Evolutionary conservation across 805 yeast genomes (phyloP).

Genomic region (Hanseniaspora guilliermondii): DNA sequence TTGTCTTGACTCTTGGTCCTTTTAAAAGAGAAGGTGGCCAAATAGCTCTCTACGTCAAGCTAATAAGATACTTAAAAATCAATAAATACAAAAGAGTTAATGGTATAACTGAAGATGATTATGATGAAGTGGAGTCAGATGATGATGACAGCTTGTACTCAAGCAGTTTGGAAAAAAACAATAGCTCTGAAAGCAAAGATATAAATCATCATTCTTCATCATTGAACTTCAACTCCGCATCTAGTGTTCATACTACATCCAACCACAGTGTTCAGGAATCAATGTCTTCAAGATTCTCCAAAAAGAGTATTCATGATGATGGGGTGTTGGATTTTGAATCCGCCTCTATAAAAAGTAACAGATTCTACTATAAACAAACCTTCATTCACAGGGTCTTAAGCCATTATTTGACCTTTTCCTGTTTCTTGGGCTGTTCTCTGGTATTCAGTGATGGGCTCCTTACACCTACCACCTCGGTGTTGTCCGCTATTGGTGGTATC

Average conservation of each 20-base stretch:
- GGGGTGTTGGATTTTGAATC: neutral
- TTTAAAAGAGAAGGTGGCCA: constrained; percentile 55
- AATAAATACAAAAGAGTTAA: constrained; percentile 34
- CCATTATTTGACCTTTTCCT: constrained; percentile 21
- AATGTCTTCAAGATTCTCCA: constrained; percentile 3
- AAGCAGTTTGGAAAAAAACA: neutral
- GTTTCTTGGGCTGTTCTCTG: constrained; percentile 45
- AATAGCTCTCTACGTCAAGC: constrained; percentile 49
- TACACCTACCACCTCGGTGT: constrained; percentile 52
- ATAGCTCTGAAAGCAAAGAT: neutral
- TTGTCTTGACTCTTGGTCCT: constrained; percentile 41
- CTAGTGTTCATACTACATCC: constrained; percentile 17
- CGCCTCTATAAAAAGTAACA: constrained; percentile 19
- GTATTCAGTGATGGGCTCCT: constrained; percentile 49
- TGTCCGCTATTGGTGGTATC: constrained; percentile 46
- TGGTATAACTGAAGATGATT: constrained; percentile 27
- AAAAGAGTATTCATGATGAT: constrained; percentile 14
- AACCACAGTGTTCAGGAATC: constrained; percentile 15
- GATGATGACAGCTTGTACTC: neutral
- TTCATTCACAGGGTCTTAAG: constrained; percentile 26
- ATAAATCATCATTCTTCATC: neutral
- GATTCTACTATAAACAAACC: constrained; percentile 14
- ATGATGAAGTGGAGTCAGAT: constrained; percentile 16
- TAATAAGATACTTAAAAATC: constrained; percentile 37
- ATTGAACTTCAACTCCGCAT: neutral